phyloP scores from a whole-genome alignment of 768 basidiomycete species.

The Suillus paluster region DNA sequence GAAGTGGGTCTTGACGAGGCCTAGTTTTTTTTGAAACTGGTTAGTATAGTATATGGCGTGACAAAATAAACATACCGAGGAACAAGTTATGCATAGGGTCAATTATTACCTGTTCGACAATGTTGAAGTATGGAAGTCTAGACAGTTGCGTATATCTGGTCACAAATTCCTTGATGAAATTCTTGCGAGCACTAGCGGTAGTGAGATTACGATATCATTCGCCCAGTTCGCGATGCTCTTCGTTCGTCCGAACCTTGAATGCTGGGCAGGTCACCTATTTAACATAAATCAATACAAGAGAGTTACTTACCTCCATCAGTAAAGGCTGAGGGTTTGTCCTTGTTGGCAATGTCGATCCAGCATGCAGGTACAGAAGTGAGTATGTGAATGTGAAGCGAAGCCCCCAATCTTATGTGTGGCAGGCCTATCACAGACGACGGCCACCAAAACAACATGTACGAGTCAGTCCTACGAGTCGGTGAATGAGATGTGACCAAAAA shows the following conservation, averaged over 20 bases:
- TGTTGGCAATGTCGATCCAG: slow-evolving; percentile 34
- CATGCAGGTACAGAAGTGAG: slow-evolving; percentile 39
- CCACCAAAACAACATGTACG: slow-evolving; percentile 34
- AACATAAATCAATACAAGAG: slow-evolving; percentile 24
- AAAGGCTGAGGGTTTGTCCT: slow-evolving; percentile 15
- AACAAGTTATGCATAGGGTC: slow-evolving; percentile 41
- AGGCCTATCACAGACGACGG: slow-evolving; percentile 43
- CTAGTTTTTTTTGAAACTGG: slow-evolving; percentile 8
- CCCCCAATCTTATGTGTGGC: slow-evolving; percentile 40
- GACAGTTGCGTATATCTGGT: slow-evolving; percentile 30
- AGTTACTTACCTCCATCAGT: slow-evolving; percentile 70
- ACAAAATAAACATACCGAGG: slow-evolving; percentile 20
- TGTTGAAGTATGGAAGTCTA: slow-evolving; percentile 36
- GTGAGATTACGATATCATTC: slow-evolving; percentile 14
- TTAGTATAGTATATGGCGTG: not conserved
- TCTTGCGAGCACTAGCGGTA: slow-evolving; percentile 8
- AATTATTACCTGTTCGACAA: slow-evolving; percentile 29
- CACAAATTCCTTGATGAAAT: slow-evolving; percentile 19
- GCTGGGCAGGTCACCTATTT: too few relatives aligned
- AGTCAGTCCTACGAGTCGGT: too few relatives aligned
- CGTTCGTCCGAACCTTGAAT: slow-evolving; percentile 15
- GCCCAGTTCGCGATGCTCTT: slow-evolving; percentile 5
- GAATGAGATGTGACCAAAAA: too few relatives aligned
- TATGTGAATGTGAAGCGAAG: slow-evolving; percentile 35
- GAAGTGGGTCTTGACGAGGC: slow-evolving; percentile 32